Evolutionary conservation across 768 basidiomycete genomes (phyloP).

Genomic region (Lactifluus piperatus): DNA sequence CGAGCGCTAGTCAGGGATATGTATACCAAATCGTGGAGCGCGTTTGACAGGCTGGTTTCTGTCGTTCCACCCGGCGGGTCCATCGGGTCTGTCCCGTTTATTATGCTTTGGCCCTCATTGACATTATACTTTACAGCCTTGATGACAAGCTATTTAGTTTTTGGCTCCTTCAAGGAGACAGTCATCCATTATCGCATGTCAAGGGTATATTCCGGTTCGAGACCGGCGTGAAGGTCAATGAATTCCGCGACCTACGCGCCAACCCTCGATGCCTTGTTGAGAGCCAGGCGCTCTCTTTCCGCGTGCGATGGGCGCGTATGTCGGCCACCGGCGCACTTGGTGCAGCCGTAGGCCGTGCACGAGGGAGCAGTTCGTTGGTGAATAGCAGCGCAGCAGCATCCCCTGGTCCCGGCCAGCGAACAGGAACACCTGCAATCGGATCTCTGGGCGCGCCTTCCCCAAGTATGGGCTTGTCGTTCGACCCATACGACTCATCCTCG

Average conservation of each 20-base stretch:
- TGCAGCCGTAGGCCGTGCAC: constrained; percentile 28
- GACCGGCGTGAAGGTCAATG: constrained; percentile 78
- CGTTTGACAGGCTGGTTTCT: constrained; percentile 79
- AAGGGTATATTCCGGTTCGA: constrained; percentile 86
- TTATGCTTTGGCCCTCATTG: constrained; percentile 3
- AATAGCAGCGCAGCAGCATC: constrained; percentile 20
- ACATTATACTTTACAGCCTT: constrained; percentile 38
- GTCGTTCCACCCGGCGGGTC: constrained; percentile 88
- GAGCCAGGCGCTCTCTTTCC: constrained; percentile 72
- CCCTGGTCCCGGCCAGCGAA: constrained; percentile 17
- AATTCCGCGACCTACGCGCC: constrained; percentile 82
- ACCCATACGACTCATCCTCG: constrained; percentile 63
- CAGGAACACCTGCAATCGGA: constrained; percentile 12
- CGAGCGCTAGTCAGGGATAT: constrained; percentile 79
- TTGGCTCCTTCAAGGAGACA: constrained; percentile 78
- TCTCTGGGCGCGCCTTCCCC: constrained; percentile 6
- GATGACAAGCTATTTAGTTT: constrained; percentile 90
- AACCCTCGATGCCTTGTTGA: constrained; percentile 84
- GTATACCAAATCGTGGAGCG: constrained; percentile 92
- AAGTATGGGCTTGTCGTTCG: constrained; percentile 43
- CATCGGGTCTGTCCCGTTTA: constrained; percentile 52
- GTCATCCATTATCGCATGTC: constrained; percentile 64
- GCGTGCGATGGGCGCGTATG: constrained; percentile 74
- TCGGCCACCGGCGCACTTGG: constrained; percentile 60
- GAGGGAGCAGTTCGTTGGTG: constrained; percentile 22